A percentile compares a stretch with the other conserved stretches of the same genome.
These are phyloP conservation scores for Cladorrhinum sp. DNA, from an alignment of 2,329 filamentous ascomycete species.

Conservation along the genomic window DNA sequence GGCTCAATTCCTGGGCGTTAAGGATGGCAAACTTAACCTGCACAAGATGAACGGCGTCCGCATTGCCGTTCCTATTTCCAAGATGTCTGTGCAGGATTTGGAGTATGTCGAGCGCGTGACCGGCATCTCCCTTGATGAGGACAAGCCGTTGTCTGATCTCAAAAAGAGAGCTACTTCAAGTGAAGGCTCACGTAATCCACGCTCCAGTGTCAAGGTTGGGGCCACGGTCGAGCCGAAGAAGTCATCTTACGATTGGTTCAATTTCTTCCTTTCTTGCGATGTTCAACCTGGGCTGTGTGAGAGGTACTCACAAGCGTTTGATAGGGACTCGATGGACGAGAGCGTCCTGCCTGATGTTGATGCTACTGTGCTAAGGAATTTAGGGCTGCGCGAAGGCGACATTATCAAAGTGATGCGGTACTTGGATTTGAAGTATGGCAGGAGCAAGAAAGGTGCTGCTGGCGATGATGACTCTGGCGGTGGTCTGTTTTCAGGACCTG, in stretches of 20 bases:
- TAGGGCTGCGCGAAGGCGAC: constrained; percentile 94
- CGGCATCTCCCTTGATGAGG: constrained; percentile 88
- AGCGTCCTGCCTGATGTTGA: constrained; percentile 88
- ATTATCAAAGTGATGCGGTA: constrained; percentile 92
- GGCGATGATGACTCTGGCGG: constrained; percentile 56
- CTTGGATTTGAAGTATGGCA: constrained; percentile 75
- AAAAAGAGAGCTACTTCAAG: constrained; percentile 44
- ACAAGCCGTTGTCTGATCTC: constrained; percentile 87
- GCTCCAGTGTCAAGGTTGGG: constrained; percentile 45
- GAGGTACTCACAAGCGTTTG: constrained; percentile 85
- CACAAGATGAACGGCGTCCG: constrained; percentile 98
- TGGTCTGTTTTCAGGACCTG: constrained; percentile 87
- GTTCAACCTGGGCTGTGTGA: constrained; percentile 92
- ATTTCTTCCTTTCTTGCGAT: constrained; percentile 92
- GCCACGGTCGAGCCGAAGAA: constrained; percentile 62
- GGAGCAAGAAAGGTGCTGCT: constrained; percentile 58
- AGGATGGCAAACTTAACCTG: constrained; percentile 94
- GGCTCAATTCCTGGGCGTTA: constrained; percentile 89
- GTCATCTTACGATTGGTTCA: constrained; percentile 95
- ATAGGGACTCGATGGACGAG: constrained; percentile 92
- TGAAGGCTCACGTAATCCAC: constrained; percentile 16
- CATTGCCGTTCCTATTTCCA: constrained; percentile 90
- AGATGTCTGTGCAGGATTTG: constrained; percentile 93
- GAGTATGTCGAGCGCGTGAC: constrained; percentile 89
- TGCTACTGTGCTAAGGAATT: constrained; percentile 72